Percentiles rank a stretch among this genome's conserved stretches.
These are phyloP conservation scores for Trichosporon sp. DNA, from an alignment of 1,284 basidiomycete genomes.

Conservation along the genomic window DNA sequence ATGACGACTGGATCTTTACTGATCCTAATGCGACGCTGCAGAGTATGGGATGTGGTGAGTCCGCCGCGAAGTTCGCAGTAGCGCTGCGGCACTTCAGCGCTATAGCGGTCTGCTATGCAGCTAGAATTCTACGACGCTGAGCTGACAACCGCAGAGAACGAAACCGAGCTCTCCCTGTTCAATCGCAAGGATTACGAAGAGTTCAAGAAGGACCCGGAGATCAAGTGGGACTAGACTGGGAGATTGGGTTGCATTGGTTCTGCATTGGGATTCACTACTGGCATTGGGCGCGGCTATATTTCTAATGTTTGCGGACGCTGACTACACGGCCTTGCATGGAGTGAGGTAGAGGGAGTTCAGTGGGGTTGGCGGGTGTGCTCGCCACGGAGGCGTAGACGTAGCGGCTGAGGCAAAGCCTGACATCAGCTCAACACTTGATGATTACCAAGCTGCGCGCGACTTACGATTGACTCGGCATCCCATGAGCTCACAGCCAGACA, in stretches of 20 bases:
- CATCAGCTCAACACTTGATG: too few relatives aligned
- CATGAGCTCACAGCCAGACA: too few relatives aligned
- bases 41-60: constrained; percentile 67
- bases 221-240: constrained; percentile 32
- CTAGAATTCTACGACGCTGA: neutral
- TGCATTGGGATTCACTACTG: neutral
- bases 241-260: neutral
- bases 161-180: constrained; percentile 89
- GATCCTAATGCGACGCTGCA: constrained; percentile 62
- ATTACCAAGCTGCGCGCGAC: too few relatives aligned
- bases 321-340: too few relatives aligned
- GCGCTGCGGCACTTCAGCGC: neutral
- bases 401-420: too few relatives aligned
- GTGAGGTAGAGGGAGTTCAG: too few relatives aligned
- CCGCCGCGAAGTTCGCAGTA: neutral
- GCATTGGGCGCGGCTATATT: too few relatives aligned
- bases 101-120: too few relatives aligned
- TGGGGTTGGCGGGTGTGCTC: too few relatives aligned
- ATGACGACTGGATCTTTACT: constrained; percentile 83
- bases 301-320: too few relatives aligned
- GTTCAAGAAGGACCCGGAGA: constrained; percentile 77
- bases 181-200: constrained; percentile 65
- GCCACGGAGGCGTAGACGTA: too few relatives aligned
- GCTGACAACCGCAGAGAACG: constrained; percentile 63
- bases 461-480: too few relatives aligned